Conservation (phyloP, 352 stramenopile species). For the Pythium rishiriense region DNA sequence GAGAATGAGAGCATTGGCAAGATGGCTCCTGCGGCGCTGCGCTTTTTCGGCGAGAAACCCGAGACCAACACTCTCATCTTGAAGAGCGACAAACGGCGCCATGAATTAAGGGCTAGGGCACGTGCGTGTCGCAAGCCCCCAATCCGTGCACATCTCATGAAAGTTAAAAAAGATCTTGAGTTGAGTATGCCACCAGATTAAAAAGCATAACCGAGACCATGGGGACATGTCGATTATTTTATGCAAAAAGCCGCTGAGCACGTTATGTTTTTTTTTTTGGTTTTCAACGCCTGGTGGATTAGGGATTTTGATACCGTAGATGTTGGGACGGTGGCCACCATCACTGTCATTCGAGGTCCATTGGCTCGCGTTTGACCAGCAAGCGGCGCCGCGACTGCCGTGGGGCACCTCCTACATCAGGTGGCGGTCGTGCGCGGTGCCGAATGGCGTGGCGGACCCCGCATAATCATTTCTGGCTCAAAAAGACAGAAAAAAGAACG, state of each 20-base stretch:
- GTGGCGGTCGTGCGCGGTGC: no score
- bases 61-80: neutral
- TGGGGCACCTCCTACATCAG: no score
- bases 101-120: neutral
- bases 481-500: neutral
- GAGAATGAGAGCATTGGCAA: conserved; percentile 5
- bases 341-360: no score
- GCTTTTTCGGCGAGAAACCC: neutral
- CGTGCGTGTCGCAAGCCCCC: neutral
- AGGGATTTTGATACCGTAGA: neutral
- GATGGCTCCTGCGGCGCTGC: neutral
- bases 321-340: no score
- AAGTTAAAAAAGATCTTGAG: neutral
- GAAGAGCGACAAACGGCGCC: neutral
- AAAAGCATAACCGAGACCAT: neutral
- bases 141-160: neutral
- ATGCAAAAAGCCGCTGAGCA: no score
- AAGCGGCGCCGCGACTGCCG: no score
- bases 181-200: neutral
- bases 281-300: neutral
- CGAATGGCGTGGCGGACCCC: no score
- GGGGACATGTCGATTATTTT: neutral
- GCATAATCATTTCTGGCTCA: no score
- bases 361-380: no score
- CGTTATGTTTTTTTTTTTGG: neutral